Conservation (phyloP, 2,329 filamentous ascomycete genomes). For the Nemania diffusa region DNA sequence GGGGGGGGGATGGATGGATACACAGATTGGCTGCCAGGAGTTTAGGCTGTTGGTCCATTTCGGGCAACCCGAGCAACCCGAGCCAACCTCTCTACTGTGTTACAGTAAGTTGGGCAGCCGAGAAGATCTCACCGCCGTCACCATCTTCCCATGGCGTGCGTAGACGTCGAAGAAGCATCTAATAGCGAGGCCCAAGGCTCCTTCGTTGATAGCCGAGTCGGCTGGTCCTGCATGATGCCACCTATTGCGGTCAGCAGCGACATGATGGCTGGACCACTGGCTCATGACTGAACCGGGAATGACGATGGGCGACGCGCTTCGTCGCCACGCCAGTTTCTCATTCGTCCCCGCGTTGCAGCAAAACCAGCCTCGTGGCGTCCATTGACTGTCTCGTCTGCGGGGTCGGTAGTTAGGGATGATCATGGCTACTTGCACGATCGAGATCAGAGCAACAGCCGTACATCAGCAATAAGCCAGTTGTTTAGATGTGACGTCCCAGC, state of each 20-base stretch:
- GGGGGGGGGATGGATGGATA: not conserved
- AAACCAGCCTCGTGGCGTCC: slow-evolving; percentile 27
- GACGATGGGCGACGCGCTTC: not conserved
- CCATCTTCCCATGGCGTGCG: not conserved
- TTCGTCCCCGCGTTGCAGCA: slow-evolving; percentile 36
- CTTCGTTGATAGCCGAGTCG: slow-evolving; percentile 10
- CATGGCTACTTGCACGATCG: slow-evolving; percentile 23
- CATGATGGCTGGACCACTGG: not conserved
- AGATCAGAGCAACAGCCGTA: slow-evolving; percentile 13
- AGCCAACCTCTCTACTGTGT: too few species aligned
- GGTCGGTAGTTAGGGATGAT: slow-evolving; percentile 8
- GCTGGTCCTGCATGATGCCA: slow-evolving; percentile 11
- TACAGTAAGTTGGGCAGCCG: not conserved
- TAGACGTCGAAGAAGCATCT: not conserved
- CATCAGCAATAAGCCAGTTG: not conserved
- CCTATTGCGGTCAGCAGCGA: slow-evolving; percentile 12
- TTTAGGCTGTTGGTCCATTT: slow-evolving; percentile 20
- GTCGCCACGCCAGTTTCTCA: slow-evolving; percentile 8
- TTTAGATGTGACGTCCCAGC: slow-evolving; percentile 16
- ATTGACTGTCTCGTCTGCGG: slow-evolving; percentile 17
- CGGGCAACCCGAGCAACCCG: slow-evolving; percentile 23
- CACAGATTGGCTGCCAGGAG: not conserved
- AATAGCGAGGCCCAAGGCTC: not conserved
- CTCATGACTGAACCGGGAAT: not conserved
- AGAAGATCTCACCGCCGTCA: not conserved